Evolutionary conservation across 1,139 yeast genomes (phyloP).

Genomic region (Meyerozyma athensensis): DNA sequence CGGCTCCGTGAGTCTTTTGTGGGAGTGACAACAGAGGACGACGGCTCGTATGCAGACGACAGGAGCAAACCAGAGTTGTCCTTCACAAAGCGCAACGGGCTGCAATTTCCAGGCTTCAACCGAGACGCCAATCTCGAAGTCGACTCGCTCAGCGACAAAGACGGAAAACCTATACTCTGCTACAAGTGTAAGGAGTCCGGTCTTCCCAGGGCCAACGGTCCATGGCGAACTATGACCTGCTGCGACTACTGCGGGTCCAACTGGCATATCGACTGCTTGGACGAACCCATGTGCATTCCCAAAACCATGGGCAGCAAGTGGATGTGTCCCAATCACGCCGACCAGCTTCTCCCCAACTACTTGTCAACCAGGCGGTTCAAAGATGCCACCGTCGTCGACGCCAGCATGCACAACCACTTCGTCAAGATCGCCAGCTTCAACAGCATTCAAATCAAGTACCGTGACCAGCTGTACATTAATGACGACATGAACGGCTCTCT

Average conservation of each 20-base stretch:
- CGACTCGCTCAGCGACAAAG: conserved; percentile 57
- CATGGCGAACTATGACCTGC: conserved; percentile 50
- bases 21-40: conserved; percentile 62
- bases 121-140: conserved; percentile 55
- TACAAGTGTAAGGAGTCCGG: conserved; percentile 75
- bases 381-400: conserved; percentile 50
- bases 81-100: conserved; percentile 35
- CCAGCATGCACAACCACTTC: conserved; percentile 37
- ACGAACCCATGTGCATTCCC: conserved; percentile 70
- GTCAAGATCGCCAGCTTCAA: conserved; percentile 38
- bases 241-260: conserved; percentile 86
- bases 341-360: conserved; percentile 39
- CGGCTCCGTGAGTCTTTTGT: conserved; percentile 63
- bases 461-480: conserved; percentile 55
- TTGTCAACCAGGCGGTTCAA: conserved; percentile 42
- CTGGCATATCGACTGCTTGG: conserved; percentile 90
- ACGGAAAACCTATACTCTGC: conserved; percentile 64
- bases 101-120: conserved; percentile 35
- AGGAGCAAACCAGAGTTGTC: conserved; percentile 49
- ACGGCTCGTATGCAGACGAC: conserved; percentile 68
- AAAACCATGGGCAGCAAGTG: conserved; percentile 79
- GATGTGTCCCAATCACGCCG: conserved; percentile 91
- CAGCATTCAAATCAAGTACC: conserved; percentile 61
- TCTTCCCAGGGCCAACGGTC: conserved; percentile 15
- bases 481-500: conserved; percentile 15